These are phyloP conservation scores for Dictyostelium purpureum DNA, from an alignment of 78 protist species.

Conservation along the genomic window DNA sequence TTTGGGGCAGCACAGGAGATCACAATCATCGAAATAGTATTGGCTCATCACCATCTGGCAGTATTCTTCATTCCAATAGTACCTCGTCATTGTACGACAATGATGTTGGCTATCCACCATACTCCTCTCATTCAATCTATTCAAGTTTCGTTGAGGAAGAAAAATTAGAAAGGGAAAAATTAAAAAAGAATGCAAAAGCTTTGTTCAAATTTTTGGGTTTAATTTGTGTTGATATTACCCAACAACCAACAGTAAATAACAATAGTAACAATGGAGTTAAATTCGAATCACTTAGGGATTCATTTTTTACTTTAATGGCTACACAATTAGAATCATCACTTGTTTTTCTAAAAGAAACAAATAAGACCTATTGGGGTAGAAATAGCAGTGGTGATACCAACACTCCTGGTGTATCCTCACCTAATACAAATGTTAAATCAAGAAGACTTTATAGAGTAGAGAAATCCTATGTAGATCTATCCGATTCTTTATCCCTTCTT, in stretches of 20 bases:
- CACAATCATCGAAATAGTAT: neutral
- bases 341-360: slow-evolving; percentile 30
- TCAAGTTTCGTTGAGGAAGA: slow-evolving; percentile 56
- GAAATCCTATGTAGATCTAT: slow-evolving; percentile 15
- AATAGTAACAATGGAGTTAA: neutral
- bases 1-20: slow-evolving; percentile 11
- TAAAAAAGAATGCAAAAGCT: slow-evolving; percentile 65
- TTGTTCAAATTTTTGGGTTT: slow-evolving; percentile 65
- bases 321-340: slow-evolving; percentile 51
- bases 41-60: neutral
- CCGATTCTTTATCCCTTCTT: slow-evolving; percentile 25
- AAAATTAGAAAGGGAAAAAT: slow-evolving; percentile 33
- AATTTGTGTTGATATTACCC: slow-evolving; percentile 39
- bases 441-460: slow-evolving; percentile 52
- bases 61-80: neutral
- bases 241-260: neutral
- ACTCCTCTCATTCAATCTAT: neutral
- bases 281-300: slow-evolving; percentile 46
- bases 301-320: slow-evolving; percentile 63
- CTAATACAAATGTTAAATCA: neutral
- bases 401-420: neutral
- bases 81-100: neutral
- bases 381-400: neutral
- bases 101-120: neutral
- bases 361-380: slow-evolving; percentile 55